Conservation (phyloP, 2,329 filamentous ascomycete species). For the Domatiomyces catenatus region DNA sequence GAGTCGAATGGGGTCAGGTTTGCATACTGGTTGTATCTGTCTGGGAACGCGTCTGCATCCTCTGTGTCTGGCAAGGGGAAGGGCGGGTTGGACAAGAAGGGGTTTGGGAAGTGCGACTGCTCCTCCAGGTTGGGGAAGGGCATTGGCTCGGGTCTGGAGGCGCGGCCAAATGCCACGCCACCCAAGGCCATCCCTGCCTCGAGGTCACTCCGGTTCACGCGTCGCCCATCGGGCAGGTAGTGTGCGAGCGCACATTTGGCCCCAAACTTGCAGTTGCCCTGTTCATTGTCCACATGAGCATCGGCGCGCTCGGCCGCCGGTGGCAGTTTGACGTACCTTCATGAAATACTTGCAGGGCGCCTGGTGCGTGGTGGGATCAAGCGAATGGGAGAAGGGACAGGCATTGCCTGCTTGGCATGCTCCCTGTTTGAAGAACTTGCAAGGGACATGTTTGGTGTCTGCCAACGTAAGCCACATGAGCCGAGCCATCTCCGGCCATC, state of each 20-base stretch:
- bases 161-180: constrained; percentile 22
- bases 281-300: constrained; percentile 27
- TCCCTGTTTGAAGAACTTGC: constrained; percentile 97
- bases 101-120: constrained; percentile 34
- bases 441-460: constrained; percentile 96
- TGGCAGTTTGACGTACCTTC: constrained; percentile 48
- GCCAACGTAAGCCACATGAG: constrained; percentile 3
- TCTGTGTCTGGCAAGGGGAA: constrained; percentile 28
- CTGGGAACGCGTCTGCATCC: constrained; percentile 25
- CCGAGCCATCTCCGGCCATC: not conserved
- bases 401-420: constrained; percentile 90
- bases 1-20: constrained; percentile 42
- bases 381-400: constrained; percentile 91
- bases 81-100: constrained; percentile 26
- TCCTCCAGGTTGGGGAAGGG: constrained; percentile 48
- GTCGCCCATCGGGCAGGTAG: constrained; percentile 79
- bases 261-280: constrained; percentile 99
- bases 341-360: constrained; percentile 96
- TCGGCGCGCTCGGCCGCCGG: not conserved
- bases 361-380: constrained; percentile 68
- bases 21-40: constrained; percentile 27
- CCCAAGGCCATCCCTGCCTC: constrained; percentile 33
- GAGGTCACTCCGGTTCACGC: constrained; percentile 60
- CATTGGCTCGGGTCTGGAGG: constrained; percentile 44
- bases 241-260: constrained; percentile 95